A percentile compares a stretch with the other conserved stretches of the same genome.
Evolutionary conservation across 2,329 filamentous ascomycete species (phyloP).

Genomic region (Cladobotryum protrusum): DNA sequence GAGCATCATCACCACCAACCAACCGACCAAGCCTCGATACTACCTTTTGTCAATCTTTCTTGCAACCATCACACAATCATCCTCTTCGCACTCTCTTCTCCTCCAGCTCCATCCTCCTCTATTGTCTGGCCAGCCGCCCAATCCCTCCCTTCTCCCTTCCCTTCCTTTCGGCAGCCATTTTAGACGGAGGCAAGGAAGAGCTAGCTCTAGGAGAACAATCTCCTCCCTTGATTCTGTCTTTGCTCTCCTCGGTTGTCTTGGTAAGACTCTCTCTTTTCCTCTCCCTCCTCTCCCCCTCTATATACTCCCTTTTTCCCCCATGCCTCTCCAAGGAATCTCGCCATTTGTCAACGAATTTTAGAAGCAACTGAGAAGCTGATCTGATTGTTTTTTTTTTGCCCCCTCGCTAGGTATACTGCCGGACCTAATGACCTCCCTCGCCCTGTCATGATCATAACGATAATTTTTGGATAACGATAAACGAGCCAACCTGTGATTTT

Average conservation of each 20-base stretch:
- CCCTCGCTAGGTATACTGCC: slow-evolving; percentile 5
- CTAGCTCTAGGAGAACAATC: slow-evolving; percentile 4
- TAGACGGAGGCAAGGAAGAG: slow-evolving; percentile 1
- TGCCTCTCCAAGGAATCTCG: background rate
- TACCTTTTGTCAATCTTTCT: too few relatives aligned
- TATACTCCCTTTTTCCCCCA: slow-evolving; percentile 12
- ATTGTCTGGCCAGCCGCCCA: background rate
- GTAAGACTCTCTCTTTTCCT: slow-evolving; percentile 4
- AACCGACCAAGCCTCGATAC: too few relatives aligned
- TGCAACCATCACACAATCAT: too few relatives aligned
- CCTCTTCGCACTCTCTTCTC: background rate
- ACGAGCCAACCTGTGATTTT: slow-evolving; percentile 13
- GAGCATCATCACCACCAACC: too few relatives aligned
- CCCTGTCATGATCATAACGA: slow-evolving; percentile 13
- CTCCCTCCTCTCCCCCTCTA: slow-evolving; percentile 5
- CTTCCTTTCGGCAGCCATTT: background rate
- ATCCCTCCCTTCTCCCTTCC: background rate
- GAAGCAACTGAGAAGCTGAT: slow-evolving; percentile 4
- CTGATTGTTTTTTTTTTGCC: slow-evolving; percentile 1
- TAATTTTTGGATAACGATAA: slow-evolving; percentile 13
- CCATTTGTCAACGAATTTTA: background rate
- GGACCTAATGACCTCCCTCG: slow-evolving; percentile 7
- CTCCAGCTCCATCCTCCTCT: background rate
- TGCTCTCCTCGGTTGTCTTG: slow-evolving; percentile 2
- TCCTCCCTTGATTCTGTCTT: slow-evolving; percentile 9